phyloP scores from a whole-genome alignment of 1,139 yeast species.

The Dujonia santamariae region DNA sequence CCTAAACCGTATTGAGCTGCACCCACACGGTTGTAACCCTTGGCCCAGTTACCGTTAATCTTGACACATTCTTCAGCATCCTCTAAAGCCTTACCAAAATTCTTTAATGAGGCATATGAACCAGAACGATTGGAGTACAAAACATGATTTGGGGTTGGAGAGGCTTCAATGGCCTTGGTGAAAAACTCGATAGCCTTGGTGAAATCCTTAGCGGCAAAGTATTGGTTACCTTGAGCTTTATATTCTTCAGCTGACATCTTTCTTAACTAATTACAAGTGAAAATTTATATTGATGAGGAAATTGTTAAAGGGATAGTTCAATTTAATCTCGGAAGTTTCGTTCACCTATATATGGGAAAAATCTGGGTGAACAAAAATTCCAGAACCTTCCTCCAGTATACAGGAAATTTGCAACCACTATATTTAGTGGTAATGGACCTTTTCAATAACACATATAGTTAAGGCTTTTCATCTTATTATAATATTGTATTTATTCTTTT shows the following conservation, averaged over 20 bases:
- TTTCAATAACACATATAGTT: too few relatives aligned
- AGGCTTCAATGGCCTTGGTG: slow-evolving; percentile 84
- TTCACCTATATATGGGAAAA: too few relatives aligned
- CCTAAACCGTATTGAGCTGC: slow-evolving; percentile 90
- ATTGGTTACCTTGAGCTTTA: slow-evolving; percentile 86
- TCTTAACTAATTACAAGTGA: too few relatives aligned
- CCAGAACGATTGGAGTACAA: slow-evolving; percentile 95
- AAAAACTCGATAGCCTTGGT: slow-evolving; percentile 75
- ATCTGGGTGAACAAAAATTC: too few relatives aligned
- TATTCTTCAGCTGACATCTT: slow-evolving; percentile 64
- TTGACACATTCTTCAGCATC: slow-evolving; percentile 84
- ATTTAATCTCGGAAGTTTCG: too few relatives aligned
- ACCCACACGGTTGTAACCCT: slow-evolving; percentile 91
- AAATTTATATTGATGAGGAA: too few relatives aligned
- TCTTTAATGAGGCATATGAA: slow-evolving; percentile 73
- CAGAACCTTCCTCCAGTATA: slow-evolving; percentile 10
- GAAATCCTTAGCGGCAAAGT: slow-evolving; percentile 85
- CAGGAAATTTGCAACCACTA: too few relatives aligned
- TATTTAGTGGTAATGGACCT: too few relatives aligned
- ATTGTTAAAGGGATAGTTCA: too few relatives aligned
- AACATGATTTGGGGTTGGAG: slow-evolving; percentile 82
- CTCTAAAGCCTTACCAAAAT: slow-evolving; percentile 67
- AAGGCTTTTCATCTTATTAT: too few relatives aligned
- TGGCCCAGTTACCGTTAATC: slow-evolving; percentile 85
- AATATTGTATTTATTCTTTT: too few relatives aligned